phyloP scores from a whole-genome alignment of 345 rosid genomes.

The Lumnitzera racemosa region DNA sequence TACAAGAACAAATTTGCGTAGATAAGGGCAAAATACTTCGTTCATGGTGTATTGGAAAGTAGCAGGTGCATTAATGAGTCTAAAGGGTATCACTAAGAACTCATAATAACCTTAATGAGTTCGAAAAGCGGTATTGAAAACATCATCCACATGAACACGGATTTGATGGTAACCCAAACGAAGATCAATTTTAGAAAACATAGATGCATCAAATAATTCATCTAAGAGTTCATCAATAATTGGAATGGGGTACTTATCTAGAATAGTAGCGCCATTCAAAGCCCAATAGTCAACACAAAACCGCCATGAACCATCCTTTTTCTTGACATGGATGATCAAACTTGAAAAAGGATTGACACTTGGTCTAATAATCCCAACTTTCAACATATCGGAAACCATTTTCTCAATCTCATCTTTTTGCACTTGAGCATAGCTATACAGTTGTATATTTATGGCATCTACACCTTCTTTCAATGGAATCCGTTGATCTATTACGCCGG shows the following conservation, averaged over 20 bases:
- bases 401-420: not conserved
- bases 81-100: not conserved
- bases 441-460: not conserved
- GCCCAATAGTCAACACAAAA: not conserved
- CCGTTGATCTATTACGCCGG: not conserved
- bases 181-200: not conserved
- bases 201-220: not conserved
- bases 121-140: no score
- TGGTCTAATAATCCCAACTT: not conserved
- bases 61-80: not conserved
- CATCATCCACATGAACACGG: not conserved
- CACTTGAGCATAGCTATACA: not conserved
- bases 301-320: not conserved
- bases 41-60: not conserved
- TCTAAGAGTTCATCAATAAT: not conserved
- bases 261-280: not conserved
- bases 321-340: not conserved
- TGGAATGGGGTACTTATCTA: not conserved
- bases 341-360: not conserved
- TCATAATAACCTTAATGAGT: constrained; percentile 3
- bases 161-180: not conserved
- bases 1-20: not conserved
- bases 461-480: not conserved
- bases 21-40: not conserved
- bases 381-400: not conserved